A percentile compares a stretch with the other conserved stretches of the same genome.
phyloP scores from a whole-genome alignment of 192 early-diverging fungal species.

The Linnemannia hyalina region DNA sequence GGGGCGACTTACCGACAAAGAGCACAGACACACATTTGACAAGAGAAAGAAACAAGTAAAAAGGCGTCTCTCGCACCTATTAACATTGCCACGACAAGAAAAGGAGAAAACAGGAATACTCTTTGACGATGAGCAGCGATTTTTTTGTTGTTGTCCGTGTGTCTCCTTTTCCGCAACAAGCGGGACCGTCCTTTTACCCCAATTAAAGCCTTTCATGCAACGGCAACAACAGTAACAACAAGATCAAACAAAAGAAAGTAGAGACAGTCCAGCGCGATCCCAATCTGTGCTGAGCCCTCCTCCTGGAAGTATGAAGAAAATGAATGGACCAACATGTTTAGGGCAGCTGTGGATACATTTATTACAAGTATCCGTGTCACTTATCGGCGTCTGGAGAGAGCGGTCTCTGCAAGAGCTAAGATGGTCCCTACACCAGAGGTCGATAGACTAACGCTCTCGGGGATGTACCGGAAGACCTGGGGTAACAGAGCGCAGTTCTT shows the following conservation, averaged over 20 bases:
- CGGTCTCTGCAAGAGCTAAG: constrained; percentile 38
- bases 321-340: not conserved
- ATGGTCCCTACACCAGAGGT: constrained; percentile 44
- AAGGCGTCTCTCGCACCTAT: not conserved
- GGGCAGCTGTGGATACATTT: not conserved
- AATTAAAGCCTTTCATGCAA: not conserved
- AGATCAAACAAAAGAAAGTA: not conserved
- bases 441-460: constrained; percentile 22
- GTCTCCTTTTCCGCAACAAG: not conserved
- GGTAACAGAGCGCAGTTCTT: constrained; percentile 12
- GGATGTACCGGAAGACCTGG: constrained; percentile 42
- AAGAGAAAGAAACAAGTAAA: not conserved
- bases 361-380: not conserved
- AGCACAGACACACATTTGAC: too few relatives aligned
- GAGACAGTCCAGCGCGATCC: not conserved
- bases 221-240: not conserved
- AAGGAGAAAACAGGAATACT: not conserved
- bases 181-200: not conserved
- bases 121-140: too few relatives aligned
- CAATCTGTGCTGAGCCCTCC: not conserved
- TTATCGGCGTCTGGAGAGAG: constrained; percentile 13
- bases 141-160: too few relatives aligned
- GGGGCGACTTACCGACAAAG: not conserved
- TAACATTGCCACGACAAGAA: not conserved
- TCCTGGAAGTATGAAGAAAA: not conserved